These are phyloP conservation scores for Pseudoturritis turrita DNA, from an alignment of 345 rosid species.

Conservation along the genomic window DNA sequence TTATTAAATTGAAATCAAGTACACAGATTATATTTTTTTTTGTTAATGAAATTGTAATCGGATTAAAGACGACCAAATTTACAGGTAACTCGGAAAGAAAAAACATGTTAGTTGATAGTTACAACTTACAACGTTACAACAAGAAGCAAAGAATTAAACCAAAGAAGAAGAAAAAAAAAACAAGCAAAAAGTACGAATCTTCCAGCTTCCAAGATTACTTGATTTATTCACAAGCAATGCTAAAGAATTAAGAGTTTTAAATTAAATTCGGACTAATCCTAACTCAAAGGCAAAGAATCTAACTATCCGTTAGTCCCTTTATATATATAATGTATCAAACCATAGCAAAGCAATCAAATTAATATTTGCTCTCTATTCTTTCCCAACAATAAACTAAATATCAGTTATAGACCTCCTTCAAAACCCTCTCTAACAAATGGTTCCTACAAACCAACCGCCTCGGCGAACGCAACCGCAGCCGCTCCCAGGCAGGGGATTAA, in stretches of 20 bases:
- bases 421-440: constrained; percentile 15
- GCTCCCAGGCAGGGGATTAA: constrained; percentile 12
- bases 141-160: constrained; percentile 25
- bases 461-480: constrained; percentile 29
- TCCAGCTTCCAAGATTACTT: constrained; percentile 37
- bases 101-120: not conserved
- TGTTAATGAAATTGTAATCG: not conserved
- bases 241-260: constrained; percentile 4
- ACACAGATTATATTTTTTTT: not conserved
- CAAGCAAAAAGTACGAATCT: constrained; percentile 25
- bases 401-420: not conserved
- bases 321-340: constrained; percentile 26
- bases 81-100: not conserved
- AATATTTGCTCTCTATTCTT: constrained; percentile 3
- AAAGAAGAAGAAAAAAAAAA: not conserved
- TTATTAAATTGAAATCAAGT: not conserved
- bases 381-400: not conserved
- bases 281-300: constrained; percentile 32
- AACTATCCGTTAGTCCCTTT: not conserved
- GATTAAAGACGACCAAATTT: not conserved
- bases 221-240: constrained; percentile 35
- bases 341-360: constrained; percentile 9
- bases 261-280: constrained; percentile 20
- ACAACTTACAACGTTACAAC: not conserved
- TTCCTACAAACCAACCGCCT: constrained; percentile 22